A percentile compares a stretch with the other conserved stretches of the same genome.
These are phyloP conservation scores for Vickermania ingenoplastis DNA, from an alignment of 208 protist genomes.

Conservation along the genomic window DNA sequence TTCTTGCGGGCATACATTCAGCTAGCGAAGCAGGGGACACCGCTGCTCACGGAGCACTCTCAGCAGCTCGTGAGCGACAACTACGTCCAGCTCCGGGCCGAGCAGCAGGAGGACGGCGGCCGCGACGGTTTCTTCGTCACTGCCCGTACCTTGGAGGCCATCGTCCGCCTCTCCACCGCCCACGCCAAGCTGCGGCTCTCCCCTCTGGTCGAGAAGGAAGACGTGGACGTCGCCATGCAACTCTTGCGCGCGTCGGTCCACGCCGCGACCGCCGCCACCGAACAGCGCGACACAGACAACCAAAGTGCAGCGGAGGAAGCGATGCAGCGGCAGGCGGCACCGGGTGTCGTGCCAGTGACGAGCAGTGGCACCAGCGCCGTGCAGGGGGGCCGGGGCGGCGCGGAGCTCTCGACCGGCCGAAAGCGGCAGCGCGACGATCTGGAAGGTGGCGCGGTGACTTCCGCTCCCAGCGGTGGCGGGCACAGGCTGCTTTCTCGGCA, in stretches of 20 bases:
- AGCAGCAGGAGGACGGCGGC: conserved; percentile 55
- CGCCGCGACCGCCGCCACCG: conserved; percentile 53
- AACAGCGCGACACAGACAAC: conserved; percentile 68
- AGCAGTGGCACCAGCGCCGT: no score
- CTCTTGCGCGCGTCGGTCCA: conserved; percentile 75
- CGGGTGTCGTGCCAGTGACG: neutral
- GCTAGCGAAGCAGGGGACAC: conserved; percentile 78
- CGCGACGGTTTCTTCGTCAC: conserved; percentile 89
- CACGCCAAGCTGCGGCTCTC: conserved; percentile 92
- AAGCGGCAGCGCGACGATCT: neutral
- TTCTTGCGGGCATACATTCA: conserved; percentile 97
- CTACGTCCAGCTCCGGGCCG: conserved; percentile 88
- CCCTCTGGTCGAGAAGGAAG: conserved; percentile 60
- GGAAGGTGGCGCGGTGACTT: neutral
- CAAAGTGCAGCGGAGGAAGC: conserved; percentile 24
- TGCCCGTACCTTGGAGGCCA: conserved; percentile 94
- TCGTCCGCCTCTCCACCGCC: conserved; percentile 94
- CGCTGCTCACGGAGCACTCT: conserved; percentile 80
- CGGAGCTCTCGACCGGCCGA: neutral
- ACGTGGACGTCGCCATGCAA: conserved; percentile 83
- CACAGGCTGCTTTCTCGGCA: conserved; percentile 20
- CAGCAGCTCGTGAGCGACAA: conserved; percentile 72
- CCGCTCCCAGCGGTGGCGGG: conserved; percentile 5
- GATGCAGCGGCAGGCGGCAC: neutral
- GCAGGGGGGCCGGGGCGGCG: neutral